These are phyloP conservation scores for Silybum marianum DNA, from an alignment of 129 eudicot genomes.

Conservation along the genomic window DNA sequence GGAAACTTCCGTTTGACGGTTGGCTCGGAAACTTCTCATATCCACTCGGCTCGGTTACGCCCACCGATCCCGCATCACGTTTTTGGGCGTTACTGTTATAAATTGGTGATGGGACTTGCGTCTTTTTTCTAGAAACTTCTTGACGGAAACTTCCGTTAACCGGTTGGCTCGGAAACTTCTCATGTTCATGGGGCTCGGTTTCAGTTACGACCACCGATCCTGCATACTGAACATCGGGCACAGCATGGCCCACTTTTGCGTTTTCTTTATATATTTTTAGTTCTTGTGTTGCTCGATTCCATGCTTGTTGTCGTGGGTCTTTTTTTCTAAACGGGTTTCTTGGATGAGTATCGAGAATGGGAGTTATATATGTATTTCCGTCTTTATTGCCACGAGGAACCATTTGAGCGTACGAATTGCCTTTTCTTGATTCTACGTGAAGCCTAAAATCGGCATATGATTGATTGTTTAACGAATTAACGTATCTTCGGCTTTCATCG, in stretches of 20 bases:
- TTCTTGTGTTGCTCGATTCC: constrained; percentile 22
- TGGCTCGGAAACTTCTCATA: too few relatives aligned
- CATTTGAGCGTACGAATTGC: constrained; percentile 34
- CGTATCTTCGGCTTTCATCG: constrained; percentile 23
- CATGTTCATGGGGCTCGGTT: constrained; percentile 11
- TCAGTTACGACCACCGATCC: background rate
- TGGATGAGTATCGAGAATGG: background rate
- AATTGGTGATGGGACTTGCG: background rate
- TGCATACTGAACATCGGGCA: constrained; percentile 21
- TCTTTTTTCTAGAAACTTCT: background rate
- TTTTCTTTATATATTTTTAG: background rate
- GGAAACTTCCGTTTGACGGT: too few relatives aligned
- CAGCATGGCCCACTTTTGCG: background rate
- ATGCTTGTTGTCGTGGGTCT: background rate
- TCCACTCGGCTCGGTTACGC: too few relatives aligned
- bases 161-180: background rate
- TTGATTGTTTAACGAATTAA: constrained; percentile 1
- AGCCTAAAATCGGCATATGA: constrained; percentile 31
- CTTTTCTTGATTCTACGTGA: constrained; percentile 21
- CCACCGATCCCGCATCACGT: background rate
- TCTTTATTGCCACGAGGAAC: constrained; percentile 28
- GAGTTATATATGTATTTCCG: background rate
- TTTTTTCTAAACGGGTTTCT: constrained; percentile 6
- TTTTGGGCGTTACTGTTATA: constrained; percentile 25
- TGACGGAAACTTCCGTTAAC: background rate